phyloP scores from a whole-genome alignment of 805 yeast species.

The Wickerhamiella spandovensis region DNA sequence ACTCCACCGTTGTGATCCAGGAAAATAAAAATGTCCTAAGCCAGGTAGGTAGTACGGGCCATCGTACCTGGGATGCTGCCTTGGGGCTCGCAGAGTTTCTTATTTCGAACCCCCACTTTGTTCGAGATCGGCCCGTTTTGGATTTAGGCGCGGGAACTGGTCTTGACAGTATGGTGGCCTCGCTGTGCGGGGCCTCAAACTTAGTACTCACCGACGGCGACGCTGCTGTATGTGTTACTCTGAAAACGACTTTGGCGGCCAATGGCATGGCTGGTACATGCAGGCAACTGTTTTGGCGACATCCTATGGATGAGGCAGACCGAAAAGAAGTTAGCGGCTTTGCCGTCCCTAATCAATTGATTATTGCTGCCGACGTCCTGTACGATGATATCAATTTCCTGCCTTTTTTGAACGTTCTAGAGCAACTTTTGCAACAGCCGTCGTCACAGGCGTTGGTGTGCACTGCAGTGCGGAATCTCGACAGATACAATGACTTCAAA shows the following conservation, averaged over 20 bases:
- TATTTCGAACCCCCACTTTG: conserved; percentile 6
- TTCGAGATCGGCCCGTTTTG: conserved; percentile 28
- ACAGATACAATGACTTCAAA: conserved; percentile 32
- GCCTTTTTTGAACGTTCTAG: conserved; percentile 37
- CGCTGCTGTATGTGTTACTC: conserved; percentile 35
- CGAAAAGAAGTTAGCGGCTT: neutral
- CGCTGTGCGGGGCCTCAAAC: conserved; percentile 14
- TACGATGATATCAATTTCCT: conserved; percentile 56
- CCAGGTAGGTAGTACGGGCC: conserved; percentile 65
- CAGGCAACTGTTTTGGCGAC: conserved; percentile 3
- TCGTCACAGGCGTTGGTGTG: conserved; percentile 34
- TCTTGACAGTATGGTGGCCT: conserved; percentile 40
- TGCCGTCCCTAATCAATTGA: conserved; percentile 26
- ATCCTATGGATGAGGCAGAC: neutral
- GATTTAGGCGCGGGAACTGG: conserved; percentile 93
- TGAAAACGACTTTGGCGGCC: conserved; percentile 32
- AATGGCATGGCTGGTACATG: conserved; percentile 25
- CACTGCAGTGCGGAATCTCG: conserved; percentile 60
- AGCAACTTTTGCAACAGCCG: conserved; percentile 12
- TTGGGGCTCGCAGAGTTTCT: conserved; percentile 46
- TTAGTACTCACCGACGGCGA: conserved; percentile 59
- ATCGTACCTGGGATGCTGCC: conserved; percentile 92
- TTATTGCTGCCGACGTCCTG: conserved; percentile 81
- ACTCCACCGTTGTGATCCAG: conserved; percentile 7
- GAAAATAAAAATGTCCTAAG: conserved; percentile 20